Base-by-base conservation (phyloP, 345 rosid genomes). In the Lumnitzera littorea region DNA sequence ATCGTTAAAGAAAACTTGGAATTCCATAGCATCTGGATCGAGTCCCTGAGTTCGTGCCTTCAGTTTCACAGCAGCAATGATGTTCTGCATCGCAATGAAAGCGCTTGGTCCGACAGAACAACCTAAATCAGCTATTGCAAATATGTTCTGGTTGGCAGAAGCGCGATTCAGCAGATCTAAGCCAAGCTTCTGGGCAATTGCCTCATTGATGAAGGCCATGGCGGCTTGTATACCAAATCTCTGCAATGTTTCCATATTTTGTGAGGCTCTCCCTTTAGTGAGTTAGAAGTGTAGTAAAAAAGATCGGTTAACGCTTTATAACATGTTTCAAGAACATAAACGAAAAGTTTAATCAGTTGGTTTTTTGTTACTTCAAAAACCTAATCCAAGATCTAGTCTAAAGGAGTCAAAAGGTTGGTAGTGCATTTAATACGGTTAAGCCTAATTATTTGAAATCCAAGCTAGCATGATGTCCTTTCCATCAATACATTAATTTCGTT, bases 61-160 rank as follows among this genome's bases (percentile, higher is more conserved):
- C 15, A 53, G n/a, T 56, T 72, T 72, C 41, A 76, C 70, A 29
- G 76, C 67, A 48, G 74, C 74, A 2, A 80, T 56, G 36, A 80
- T 65, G 62, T 77, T 59, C 12, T 59, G 51, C n/a, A 59, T 23
- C 43, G 43, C 53, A 14, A 46, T 15, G 43, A 80, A 78, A 1
- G 88, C 73, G 74, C 80, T 80, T 2, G 88, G 83, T 12, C 88
- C 86, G 15, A 71, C 62, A 0, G 86, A 78, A 50, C 79, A 80
- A 8, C 86, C 88, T 25, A 76, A 67, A 56, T 85, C 88, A 2
- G 78, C 86, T 15, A 85, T 67, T 11, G 25, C 51, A 48, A 80
- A 31, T 12, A 46, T 48, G 24, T 56, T 65, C 13, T 63, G 65
- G 62, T 59, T 53, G 13, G 14, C 63, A 20, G 12, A 0, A 14